These are phyloP conservation scores for Talaromyces funiculosus DNA, from an alignment of 2,329 filamentous ascomycete genomes.

Conservation along the genomic window DNA sequence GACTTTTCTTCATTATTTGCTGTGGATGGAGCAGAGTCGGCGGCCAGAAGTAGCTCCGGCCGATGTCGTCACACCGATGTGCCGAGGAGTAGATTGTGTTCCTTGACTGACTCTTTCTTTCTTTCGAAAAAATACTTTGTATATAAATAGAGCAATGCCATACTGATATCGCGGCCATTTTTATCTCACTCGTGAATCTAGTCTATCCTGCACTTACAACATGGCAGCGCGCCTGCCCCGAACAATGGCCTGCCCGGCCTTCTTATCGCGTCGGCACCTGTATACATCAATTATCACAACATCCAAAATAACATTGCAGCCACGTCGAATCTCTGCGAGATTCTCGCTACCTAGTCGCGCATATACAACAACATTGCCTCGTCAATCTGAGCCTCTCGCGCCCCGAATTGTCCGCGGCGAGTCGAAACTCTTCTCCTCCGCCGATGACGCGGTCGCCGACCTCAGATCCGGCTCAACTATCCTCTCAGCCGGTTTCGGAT, in stretches of 20 bases:
- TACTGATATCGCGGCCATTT: background rate
- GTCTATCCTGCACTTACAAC: background rate
- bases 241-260: background rate
- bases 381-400: slow-evolving; percentile 1
- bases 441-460: slow-evolving; percentile 66
- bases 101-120: background rate
- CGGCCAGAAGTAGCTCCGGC: slow-evolving; percentile 26
- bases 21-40: slow-evolving; percentile 17
- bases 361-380: background rate
- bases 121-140: background rate
- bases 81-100: background rate
- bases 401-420: slow-evolving; percentile 11
- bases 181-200: background rate
- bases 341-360: background rate
- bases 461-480: slow-evolving; percentile 71
- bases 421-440: slow-evolving; percentile 32
- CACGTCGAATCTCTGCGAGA: background rate
- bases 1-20: background rate
- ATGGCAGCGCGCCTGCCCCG: slow-evolving; percentile 1
- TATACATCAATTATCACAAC: background rate
- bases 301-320: background rate
- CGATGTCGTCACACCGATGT: slow-evolving; percentile 14
- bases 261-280: slow-evolving; percentile 3
- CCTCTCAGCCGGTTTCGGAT: slow-evolving; percentile 75
- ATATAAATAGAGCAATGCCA: background rate